These are phyloP conservation scores for Blastobotrys robertii DNA, from an alignment of 805 yeast genomes.

Conservation along the genomic window DNA sequence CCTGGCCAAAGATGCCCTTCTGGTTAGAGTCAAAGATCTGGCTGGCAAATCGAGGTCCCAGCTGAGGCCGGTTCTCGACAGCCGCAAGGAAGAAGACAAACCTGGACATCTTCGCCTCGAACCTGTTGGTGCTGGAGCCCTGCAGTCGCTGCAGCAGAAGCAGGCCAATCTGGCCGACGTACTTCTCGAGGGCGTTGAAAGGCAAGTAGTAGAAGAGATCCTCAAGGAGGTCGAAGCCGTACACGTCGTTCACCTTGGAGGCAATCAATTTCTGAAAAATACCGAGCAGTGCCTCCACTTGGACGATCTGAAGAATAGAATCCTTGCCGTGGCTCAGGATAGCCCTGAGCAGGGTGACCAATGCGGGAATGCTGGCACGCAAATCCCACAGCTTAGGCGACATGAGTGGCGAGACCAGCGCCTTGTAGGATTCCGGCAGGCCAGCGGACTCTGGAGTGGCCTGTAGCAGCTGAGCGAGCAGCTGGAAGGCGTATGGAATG, in stretches of 20 bases:
- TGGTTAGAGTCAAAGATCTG: slow-evolving; percentile 33
- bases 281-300: slow-evolving; percentile 73
- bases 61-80: slow-evolving; percentile 25
- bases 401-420: slow-evolving; percentile 67
- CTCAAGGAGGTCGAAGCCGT: slow-evolving; percentile 80
- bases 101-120: slow-evolving; percentile 56
- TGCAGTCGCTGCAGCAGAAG: slow-evolving; percentile 74
- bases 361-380: slow-evolving; percentile 88
- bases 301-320: slow-evolving; percentile 33
- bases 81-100: slow-evolving; percentile 51
- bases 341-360: slow-evolving; percentile 67
- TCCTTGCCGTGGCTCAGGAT: slow-evolving; percentile 40
- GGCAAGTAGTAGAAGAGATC: slow-evolving; percentile 53
- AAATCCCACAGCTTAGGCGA: slow-evolving; percentile 93
- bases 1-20: slow-evolving; percentile 29
- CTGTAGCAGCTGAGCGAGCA: slow-evolving; percentile 72
- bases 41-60: slow-evolving; percentile 47
- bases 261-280: slow-evolving; percentile 92
- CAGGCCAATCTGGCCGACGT: slow-evolving; percentile 61
- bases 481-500: slow-evolving; percentile 84
- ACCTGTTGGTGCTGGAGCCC: slow-evolving; percentile 72
- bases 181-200: slow-evolving; percentile 38
- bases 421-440: slow-evolving; percentile 57
- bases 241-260: slow-evolving; percentile 67
- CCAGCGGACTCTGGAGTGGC: slow-evolving; percentile 32